Percentiles rank a stretch among this genome's conserved stretches.
phyloP scores from a whole-genome alignment of 202 grass and related monocot species.

The Musa balbisiana region DNA sequence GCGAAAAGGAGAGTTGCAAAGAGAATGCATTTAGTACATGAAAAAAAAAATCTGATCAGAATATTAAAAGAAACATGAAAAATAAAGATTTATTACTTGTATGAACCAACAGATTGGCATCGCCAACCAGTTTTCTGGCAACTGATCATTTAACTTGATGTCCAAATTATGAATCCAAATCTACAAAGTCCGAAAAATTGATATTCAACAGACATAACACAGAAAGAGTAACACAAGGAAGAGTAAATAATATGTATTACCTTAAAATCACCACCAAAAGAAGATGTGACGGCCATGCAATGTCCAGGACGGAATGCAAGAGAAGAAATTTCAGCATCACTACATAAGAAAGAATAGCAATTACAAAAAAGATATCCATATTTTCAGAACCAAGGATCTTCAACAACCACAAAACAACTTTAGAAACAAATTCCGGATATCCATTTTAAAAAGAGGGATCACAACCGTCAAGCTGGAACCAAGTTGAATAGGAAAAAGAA shows the following conservation, averaged over 20 bases:
- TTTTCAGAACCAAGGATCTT: not conserved
- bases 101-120: slow-evolving; percentile 89
- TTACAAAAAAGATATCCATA: slow-evolving; percentile 1
- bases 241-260: slow-evolving; percentile 25
- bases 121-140: slow-evolving; percentile 65
- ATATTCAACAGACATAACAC: not conserved
- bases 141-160: slow-evolving; percentile 36
- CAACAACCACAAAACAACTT: not conserved
- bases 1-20: slow-evolving; percentile 2
- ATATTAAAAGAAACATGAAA: not conserved
- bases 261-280: slow-evolving; percentile 87
- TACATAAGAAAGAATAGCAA: slow-evolving; percentile 7
- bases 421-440: not conserved
- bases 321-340: slow-evolving; percentile 65
- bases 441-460: not conserved
- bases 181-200: slow-evolving; percentile 31
- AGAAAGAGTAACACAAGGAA: not conserved
- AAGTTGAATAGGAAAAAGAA: too few species aligned
- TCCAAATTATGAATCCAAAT: slow-evolving; percentile 51
- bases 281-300: slow-evolving; percentile 71
- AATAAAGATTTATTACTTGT: slow-evolving; percentile 47
- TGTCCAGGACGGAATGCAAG: slow-evolving; percentile 66
- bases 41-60: not conserved
- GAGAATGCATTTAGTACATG: slow-evolving; percentile 15
- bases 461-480: not conserved